Conservation (phyloP, 176 grass and related monocot species). For the Rhipidocladum racemiflorum region DNA sequence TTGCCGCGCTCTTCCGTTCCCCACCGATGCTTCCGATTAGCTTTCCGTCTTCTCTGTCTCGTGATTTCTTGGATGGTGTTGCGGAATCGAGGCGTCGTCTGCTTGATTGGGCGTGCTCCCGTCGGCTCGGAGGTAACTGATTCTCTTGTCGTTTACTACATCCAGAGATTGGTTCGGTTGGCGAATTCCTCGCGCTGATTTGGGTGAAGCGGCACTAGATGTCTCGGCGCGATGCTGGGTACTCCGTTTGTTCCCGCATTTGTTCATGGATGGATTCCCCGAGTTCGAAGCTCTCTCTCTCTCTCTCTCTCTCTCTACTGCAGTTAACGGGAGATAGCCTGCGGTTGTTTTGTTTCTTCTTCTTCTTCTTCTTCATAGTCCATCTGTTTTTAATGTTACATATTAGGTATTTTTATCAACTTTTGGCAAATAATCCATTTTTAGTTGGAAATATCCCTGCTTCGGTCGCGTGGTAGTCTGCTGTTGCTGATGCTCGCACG, state of each 20-base stretch:
- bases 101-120: background rate
- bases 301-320: too few relatives aligned
- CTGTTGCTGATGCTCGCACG: conserved; percentile 12
- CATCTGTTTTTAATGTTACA: background rate
- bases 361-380: background rate
- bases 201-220: background rate
- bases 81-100: background rate
- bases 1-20: background rate
- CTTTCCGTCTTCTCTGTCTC: too few relatives aligned
- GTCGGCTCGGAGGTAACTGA: background rate
- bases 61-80: background rate
- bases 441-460: background rate
- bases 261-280: background rate
- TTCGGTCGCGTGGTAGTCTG: background rate
- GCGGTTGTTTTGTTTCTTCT: background rate
- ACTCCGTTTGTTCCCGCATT: background rate
- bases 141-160: background rate
- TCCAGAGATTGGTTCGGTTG: background rate
- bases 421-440: too few relatives aligned
- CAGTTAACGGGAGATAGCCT: background rate
- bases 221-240: background rate
- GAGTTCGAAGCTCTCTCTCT: background rate
- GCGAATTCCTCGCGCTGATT: background rate
- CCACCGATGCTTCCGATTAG: background rate
- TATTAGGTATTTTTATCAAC: background rate